Base-by-base conservation (phyloP, 2,329 filamentous ascomycete species). In the Pseudocercospora fijiensis region DNA sequence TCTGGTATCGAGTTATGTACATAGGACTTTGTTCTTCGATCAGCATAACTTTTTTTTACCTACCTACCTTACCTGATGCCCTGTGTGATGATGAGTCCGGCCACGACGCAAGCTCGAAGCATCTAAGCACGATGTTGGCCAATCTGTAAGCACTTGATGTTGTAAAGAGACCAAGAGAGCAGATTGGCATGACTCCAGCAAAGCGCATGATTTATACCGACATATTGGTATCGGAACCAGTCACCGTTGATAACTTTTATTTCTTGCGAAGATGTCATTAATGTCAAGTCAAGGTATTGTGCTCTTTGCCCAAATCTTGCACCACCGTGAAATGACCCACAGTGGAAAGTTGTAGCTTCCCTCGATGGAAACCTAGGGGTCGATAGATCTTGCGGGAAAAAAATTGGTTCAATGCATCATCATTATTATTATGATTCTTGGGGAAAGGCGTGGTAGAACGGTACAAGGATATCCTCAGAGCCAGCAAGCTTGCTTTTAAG, bases 41-140 rank as follows among this genome's bases (percentile, higher is more conserved):
- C n/a, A n/a, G n/a, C n/a, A n/a, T n/a, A n/a, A n/a, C n/a, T n/a
- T n/a, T n/a, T n/a, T n/a, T n/a, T n/a, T n/a, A n/a, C n/a, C n/a
- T n/a, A n/a, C n/a, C n/a, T n/a, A n/a, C n/a, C 33, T 5, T 37
- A n/a, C 13, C 33, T 55, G 57, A 60, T 49, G 18, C 57, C 43
- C 20, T 51, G 57, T 10, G 57, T 60, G 9, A 60, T 60, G 26
- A 49, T 47, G 24, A n/a, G 20, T 20, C 24, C 57, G 10, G 45
- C 45, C 1, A 52, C 26, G 27, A 60, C 18, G 67, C 63, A 69
- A 13, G 63, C 78, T 28, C 86, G 74, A 33, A 88, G 69, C 85
- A 88, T 88, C 85, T 85, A 88, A 2, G 84, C 83, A 1, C 86
- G 79, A 65, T 88, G 86, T 69, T 88, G 82, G 37, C 87, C 84